Evolutionary conservation across 1,284 basidiomycete species (phyloP).

Genomic region (Takashimella koratensis): DNA sequence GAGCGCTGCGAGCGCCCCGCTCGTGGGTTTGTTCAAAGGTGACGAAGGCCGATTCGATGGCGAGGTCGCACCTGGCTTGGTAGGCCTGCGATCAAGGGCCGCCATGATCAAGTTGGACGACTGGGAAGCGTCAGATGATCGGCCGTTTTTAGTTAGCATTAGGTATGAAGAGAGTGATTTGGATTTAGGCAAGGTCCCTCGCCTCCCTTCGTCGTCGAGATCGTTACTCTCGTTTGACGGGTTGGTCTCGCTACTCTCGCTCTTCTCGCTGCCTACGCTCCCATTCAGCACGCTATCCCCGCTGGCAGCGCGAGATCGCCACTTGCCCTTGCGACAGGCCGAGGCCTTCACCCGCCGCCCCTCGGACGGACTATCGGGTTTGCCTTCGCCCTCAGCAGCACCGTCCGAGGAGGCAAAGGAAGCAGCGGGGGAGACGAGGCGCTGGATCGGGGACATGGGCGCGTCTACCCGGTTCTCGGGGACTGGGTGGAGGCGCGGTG

Average conservation of each 20-base stretch:
- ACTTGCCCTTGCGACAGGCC: no score
- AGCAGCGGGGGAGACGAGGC: not conserved
- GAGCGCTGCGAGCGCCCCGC: conserved; percentile 37
- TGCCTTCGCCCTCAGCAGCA: not conserved
- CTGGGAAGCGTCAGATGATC: conserved; percentile 8
- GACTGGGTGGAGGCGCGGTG: not conserved
- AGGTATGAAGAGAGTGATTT: no score
- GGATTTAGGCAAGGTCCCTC: no score
- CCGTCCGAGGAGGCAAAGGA: not conserved
- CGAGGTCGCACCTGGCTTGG: not conserved
- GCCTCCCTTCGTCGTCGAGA: no score
- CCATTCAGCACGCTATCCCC: no score
- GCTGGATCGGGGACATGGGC: not conserved
- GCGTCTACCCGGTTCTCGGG: not conserved
- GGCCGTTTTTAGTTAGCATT: no score
- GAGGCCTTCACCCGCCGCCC: no score
- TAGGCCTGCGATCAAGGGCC: conserved; percentile 9
- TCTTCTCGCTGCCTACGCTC: no score
- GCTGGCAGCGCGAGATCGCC: no score
- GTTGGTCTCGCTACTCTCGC: no score
- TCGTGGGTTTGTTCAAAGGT: conserved; percentile 16
- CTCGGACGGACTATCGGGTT: no score
- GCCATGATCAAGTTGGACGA: conserved; percentile 13
- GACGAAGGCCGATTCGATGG: conserved; percentile 7
- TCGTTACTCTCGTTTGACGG: no score